These are phyloP conservation scores for Lasiosphaeria ovina DNA, from an alignment of 495 filamentous ascomycete genomes.

Conservation along the genomic window DNA sequence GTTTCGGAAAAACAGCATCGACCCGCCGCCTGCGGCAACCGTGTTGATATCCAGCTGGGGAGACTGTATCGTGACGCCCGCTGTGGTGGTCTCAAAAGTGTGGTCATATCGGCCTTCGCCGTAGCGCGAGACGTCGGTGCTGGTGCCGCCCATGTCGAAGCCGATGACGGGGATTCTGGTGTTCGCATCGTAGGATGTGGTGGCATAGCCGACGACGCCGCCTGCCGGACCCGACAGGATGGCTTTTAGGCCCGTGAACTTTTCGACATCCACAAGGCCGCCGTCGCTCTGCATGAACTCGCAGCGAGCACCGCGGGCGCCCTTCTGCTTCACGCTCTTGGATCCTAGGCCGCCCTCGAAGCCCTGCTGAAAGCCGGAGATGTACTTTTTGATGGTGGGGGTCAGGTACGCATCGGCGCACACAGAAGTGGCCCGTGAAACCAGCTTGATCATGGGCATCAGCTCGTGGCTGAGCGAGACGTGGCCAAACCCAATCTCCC, in stretches of 20 bases:
- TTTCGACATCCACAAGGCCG: slow-evolving; percentile 71
- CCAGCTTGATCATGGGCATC: slow-evolving; percentile 94
- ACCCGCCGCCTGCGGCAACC: slow-evolving; percentile 90
- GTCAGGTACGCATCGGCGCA: slow-evolving; percentile 96
- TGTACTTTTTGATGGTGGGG: slow-evolving; percentile 93
- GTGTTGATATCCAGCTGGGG: slow-evolving; percentile 98
- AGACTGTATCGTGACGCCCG: slow-evolving; percentile 90
- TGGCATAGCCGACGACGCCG: slow-evolving; percentile 88
- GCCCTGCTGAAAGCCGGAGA: slow-evolving; percentile 77
- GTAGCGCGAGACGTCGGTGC: slow-evolving; percentile 91
- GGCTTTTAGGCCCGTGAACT: slow-evolving; percentile 71
- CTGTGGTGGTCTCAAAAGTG: slow-evolving; percentile 95
- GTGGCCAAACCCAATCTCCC: slow-evolving; percentile 71
- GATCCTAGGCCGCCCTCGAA: slow-evolving; percentile 70
- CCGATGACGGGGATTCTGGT: slow-evolving; percentile 91
- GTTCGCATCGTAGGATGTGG: slow-evolving; percentile 84
- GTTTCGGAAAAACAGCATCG: slow-evolving; percentile 84
- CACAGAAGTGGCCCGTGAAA: slow-evolving; percentile 84
- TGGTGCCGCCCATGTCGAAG: slow-evolving; percentile 94
- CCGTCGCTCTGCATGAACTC: slow-evolving; percentile 90
- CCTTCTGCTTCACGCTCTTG: slow-evolving; percentile 59
- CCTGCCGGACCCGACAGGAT: slow-evolving; percentile 80
- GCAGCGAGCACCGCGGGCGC: slow-evolving; percentile 60
- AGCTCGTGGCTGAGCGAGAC: slow-evolving; percentile 72
- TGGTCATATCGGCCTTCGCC: slow-evolving; percentile 89